phyloP scores from a whole-genome alignment of 306 rosid genomes.

The Citrullus mucosospermus region DNA sequence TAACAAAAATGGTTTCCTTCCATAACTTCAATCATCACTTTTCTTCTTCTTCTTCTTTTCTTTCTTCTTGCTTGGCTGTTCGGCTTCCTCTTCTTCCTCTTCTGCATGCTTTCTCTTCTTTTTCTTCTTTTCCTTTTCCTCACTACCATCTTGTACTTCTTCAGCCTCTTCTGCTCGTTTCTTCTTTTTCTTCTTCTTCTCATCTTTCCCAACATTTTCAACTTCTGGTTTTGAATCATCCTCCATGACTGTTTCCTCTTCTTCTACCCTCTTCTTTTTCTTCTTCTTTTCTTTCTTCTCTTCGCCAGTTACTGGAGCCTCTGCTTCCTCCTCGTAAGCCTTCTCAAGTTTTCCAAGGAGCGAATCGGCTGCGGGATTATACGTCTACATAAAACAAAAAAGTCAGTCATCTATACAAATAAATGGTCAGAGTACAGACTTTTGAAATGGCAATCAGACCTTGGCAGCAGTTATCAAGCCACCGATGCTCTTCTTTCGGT shows the following conservation, averaged over 20 bases:
- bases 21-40: slow-evolving; percentile 16
- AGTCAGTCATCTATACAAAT: not conserved
- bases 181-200: slow-evolving; percentile 51
- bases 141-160: slow-evolving; percentile 7
- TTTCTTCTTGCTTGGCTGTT: slow-evolving; percentile 34
- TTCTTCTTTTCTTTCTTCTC: slow-evolving; percentile 49
- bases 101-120: slow-evolving; percentile 39
- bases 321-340: slow-evolving; percentile 13
- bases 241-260: slow-evolving; percentile 11
- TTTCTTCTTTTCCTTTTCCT: slow-evolving; percentile 21
- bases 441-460: slow-evolving; percentile 25
- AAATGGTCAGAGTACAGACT: not conserved
- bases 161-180: slow-evolving; percentile 28
- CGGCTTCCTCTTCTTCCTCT: slow-evolving; percentile 35
- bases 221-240: slow-evolving; percentile 9
- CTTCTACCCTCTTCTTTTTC: slow-evolving; percentile 28
- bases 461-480: slow-evolving; percentile 74
- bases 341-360: slow-evolving; percentile 28
- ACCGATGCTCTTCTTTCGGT: slow-evolving; percentile 67
- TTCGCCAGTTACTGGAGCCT: slow-evolving; percentile 13
- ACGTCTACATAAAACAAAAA: slow-evolving; percentile 36
- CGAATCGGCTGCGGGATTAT: slow-evolving; percentile 75
- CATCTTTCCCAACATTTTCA: slow-evolving; percentile 23
- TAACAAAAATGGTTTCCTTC: slow-evolving; percentile 24
- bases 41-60: slow-evolving; percentile 49